Base-by-base conservation (phyloP, 2,329 filamentous ascomycete genomes). In the Huntiella savannae region DNA sequence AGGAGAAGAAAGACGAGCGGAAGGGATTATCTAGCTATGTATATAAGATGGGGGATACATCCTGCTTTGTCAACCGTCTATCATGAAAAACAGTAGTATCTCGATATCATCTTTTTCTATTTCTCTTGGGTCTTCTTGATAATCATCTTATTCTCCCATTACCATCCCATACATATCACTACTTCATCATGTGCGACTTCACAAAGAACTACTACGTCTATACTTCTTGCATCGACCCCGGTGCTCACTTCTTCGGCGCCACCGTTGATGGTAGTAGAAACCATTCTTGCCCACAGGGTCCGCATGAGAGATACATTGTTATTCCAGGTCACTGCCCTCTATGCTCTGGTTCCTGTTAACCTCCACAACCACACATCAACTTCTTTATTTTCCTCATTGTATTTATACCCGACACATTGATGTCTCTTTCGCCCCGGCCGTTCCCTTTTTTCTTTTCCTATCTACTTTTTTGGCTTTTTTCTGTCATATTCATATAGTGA, bases 121-220 rank as follows among this genome's bases (percentile, higher is more conserved):
- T 38, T 39, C 13, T 41, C 8, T 40, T 5, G 4, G 5, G 17
- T 40, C 12, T 19, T 39, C 43, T 43, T 33, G 17, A 19, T 41
- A 32, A 10, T 8, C 8, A n/a, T 32, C 40, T 33, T 41, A 7
- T 41, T 15, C 12, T 19, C 8, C 16, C 3, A 39, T 19, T 11
- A n/a, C 12, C 10, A 36, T 19, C 4, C 17, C 17, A 19, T 8
- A 36, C 12, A 36, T 8, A n/a, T 12, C n/a, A 7, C 33, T 19
- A 16, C 13, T 28, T 48, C 56, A 64, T 22, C 49, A 73, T 75
- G 71, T 75, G 71, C 57, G 67, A 74, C 58, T 82, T 78, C 56
- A 79, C 75, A 55, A 81, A 79, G 55, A 82, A 82, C 61, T 84
- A 79, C 59, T 83, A 82, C 62, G 77, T 85, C 59, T 84, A 83